Evolutionary conservation across 768 basidiomycete species (phyloP).

Genomic region (Clitopilus hobsonii): DNA sequence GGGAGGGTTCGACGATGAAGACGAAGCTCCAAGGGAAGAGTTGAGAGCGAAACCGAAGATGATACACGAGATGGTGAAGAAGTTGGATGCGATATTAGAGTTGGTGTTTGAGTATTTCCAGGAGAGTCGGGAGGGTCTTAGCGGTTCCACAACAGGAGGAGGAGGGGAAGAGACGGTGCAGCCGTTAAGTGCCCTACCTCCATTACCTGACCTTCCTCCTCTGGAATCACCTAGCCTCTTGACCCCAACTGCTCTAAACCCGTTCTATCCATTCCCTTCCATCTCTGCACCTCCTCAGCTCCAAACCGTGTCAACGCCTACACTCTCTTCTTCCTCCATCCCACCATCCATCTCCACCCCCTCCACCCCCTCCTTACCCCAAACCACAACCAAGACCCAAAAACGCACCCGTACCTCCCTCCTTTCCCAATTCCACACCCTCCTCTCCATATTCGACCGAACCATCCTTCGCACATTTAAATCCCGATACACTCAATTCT

Average conservation of each 20-base stretch:
- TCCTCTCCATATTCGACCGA: constrained; percentile 91
- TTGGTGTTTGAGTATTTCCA: constrained; percentile 86
- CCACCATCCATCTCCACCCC: constrained; percentile 17
- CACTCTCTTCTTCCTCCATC: constrained; percentile 17
- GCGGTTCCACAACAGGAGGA: neutral
- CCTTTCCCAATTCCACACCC: constrained; percentile 72
- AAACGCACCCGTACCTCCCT: constrained; percentile 28
- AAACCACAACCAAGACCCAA: constrained; percentile 7
- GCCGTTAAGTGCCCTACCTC: constrained; percentile 5
- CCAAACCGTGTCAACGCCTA: constrained; percentile 8
- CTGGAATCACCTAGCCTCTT: constrained; percentile 16
- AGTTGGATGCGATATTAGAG: constrained; percentile 84
- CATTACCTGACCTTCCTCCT: constrained; percentile 30
- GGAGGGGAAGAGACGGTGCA: neutral
- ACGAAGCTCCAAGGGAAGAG: constrained; percentile 34
- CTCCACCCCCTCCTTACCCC: constrained; percentile 5
- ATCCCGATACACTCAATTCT: constrained; percentile 95
- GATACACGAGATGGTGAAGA: constrained; percentile 84
- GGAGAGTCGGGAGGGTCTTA: constrained; percentile 26
- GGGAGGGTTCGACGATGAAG: constrained; percentile 21
- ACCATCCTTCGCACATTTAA: constrained; percentile 94
- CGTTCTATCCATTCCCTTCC: constrained; percentile 16
- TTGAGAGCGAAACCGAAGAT: constrained; percentile 57
- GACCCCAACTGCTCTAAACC: constrained; percentile 20
- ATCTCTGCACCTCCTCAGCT: neutral